Base-by-base conservation (phyloP, 257 asterid genomes). In the Voacanga thouarsii region DNA sequence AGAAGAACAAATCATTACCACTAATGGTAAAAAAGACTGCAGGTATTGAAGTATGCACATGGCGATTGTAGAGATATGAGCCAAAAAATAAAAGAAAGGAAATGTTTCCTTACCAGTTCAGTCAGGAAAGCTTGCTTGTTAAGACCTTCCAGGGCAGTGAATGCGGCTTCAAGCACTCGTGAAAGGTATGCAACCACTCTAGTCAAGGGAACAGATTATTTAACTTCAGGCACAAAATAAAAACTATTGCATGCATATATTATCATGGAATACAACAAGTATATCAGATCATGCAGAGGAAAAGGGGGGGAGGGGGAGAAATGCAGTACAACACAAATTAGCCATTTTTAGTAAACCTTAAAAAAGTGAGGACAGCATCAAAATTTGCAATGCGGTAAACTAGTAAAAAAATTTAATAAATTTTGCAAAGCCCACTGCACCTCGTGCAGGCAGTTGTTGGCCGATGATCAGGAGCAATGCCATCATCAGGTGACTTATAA, bases 71-170 rank as follows among this genome's bases (percentile, higher is more conserved):
- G 45, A 33, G 37, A 30, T 64, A 30, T 3, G 70, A 64, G 70
- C 7, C 9, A 6, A 55, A 51, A 33, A 44, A 60, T 7, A 18
- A 71, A 39, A 30, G 16, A 77, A 57, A 4, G 33, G 21, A 53
- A 76, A 64, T 2, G n/a, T 14, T 69, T 30, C 23, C 2, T 30
- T 90, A 96, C 99, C 97, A 96, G 87, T 82, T 96, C 97, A 68
- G 94, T 87, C 75, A 96, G 87, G 88, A 96, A 96, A 55, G 99
- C 90, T 88, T 96, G 99, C 82, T 96, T 96, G 87, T 93, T 93
- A 74, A 89, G 98, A 89, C 99, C 98, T 80, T 96, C 99, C 45
- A 96, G 92, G 49, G 96, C 96, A 75, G 99, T 93, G 89, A 96
- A 96, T 81, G 99, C 97, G 82, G 96, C 88, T 86, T 93, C 99